Conservation (phyloP, 1,284 basidiomycete genomes). For the Apiotrichum gracile region DNA sequence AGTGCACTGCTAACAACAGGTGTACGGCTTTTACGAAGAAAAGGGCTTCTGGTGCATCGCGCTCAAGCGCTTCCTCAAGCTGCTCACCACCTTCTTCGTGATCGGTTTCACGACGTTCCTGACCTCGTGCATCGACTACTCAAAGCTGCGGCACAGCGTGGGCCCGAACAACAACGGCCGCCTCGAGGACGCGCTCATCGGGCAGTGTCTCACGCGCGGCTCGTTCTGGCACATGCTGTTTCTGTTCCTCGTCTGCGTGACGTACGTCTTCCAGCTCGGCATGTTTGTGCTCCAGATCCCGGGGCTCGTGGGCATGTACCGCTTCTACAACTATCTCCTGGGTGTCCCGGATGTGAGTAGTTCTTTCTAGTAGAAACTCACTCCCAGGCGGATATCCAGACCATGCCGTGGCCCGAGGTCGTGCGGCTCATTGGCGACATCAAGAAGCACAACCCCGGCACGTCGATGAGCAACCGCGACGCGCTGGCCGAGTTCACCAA, state of each 20-base stretch:
- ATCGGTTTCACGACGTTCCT: conserved; percentile 95
- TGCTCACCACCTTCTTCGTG: conserved; percentile 93
- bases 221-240: conserved; percentile 54
- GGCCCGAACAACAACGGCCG: conserved; percentile 32
- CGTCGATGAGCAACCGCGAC: conserved; percentile 58
- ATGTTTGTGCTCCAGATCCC: conserved; percentile 55
- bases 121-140: conserved; percentile 89
- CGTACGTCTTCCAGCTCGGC: conserved; percentile 61
- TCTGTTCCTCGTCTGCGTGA: conserved; percentile 69
- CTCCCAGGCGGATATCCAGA: conserved; percentile 92
- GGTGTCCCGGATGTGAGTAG: conserved; percentile 53
- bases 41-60: conserved; percentile 95
- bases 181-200: conserved; percentile 72
- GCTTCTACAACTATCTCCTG: conserved; percentile 63
- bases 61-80: conserved; percentile 75
- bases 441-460: conserved; percentile 82
- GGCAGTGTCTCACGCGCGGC: conserved; percentile 63
- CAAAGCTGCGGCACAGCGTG: conserved; percentile 54
- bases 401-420: conserved; percentile 92
- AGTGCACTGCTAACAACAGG: conserved; percentile 28
- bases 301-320: conserved; percentile 83
- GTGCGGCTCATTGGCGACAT: conserved; percentile 82
- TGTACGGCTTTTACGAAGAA: conserved; percentile 89
- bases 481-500: conserved; percentile 38
- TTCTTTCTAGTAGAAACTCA: neutral